A percentile compares a stretch with the other conserved stretches of the same genome.
Conservation (phyloP, 495 filamentous ascomycete genomes). For the Haplographium delicatum region DNA sequence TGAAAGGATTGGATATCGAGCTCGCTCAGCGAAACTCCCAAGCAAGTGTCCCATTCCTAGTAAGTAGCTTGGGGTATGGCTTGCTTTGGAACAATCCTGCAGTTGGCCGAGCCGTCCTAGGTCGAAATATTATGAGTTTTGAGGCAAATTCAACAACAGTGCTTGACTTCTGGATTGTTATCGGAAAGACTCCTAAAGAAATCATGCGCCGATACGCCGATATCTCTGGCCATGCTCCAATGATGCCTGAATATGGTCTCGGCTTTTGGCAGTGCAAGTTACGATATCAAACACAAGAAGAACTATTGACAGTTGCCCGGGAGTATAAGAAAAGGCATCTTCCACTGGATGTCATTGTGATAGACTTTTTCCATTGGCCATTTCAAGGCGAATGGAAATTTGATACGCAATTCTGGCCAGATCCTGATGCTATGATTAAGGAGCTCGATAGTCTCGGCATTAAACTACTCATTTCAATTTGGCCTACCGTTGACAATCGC, state of each 20-base stretch:
- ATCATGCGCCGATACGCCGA: conserved; percentile 47
- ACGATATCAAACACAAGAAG: conserved; percentile 54
- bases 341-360: conserved; percentile 52
- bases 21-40: conserved; percentile 59
- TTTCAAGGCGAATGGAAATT: conserved; percentile 56
- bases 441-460: conserved; percentile 47
- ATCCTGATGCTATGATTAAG: conserved; percentile 50
- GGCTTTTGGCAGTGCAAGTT: conserved; percentile 62
- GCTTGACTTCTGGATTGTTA: conserved; percentile 56
- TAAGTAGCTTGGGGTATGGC: conserved; percentile 51
- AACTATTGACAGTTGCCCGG: conserved; percentile 46
- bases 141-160: conserved; percentile 47
- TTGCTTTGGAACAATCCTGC: conserved; percentile 56
- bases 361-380: conserved; percentile 59
- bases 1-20: conserved; percentile 52
- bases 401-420: conserved; percentile 52
- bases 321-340: conserved; percentile 46
- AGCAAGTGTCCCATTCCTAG: conserved; percentile 50
- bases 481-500: conserved; percentile 50
- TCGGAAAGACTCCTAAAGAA: conserved; percentile 45
- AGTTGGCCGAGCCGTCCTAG: conserved; percentile 50
- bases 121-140: conserved; percentile 53
- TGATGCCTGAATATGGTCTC: conserved; percentile 59
- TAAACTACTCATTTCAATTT: conserved; percentile 57
- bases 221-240: conserved; percentile 48